Percentiles rank a stretch among this genome's conserved stretches.
Evolutionary conservation across 345 rosid species (phyloP).

Genomic region (Linum tenue): DNA sequence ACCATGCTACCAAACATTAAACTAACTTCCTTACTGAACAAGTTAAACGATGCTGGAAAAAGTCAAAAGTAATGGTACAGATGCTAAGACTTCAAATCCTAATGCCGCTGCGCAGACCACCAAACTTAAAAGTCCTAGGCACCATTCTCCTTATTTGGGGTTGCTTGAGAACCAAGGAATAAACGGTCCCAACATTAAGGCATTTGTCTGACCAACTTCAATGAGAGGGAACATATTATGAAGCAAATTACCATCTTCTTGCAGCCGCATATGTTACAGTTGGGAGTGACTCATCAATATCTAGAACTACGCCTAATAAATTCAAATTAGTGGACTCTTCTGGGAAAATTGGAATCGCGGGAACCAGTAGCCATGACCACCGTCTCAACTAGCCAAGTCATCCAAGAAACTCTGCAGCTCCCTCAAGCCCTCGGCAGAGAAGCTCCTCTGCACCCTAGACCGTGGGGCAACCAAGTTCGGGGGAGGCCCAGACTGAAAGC

Average conservation of each 20-base stretch:
- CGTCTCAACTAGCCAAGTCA: slow-evolving; percentile 34
- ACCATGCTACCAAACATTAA: too few species aligned
- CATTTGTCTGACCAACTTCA: background rate
- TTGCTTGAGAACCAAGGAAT: background rate
- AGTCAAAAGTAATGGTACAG: too few species aligned
- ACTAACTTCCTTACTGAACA: too few species aligned
- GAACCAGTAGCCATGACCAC: slow-evolving; percentile 3
- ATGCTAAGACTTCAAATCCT: too few species aligned
- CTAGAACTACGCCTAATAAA: slow-evolving; percentile 19
- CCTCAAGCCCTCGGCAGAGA: slow-evolving; percentile 67
- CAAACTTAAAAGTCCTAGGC: too few species aligned
- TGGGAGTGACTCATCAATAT: slow-evolving; percentile 21
- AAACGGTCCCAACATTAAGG: background rate
- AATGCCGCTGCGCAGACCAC: too few species aligned
- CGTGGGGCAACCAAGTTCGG: slow-evolving; percentile 60
- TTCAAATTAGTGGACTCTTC: slow-evolving; percentile 1
- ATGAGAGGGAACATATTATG: background rate
- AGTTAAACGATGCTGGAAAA: too few species aligned
- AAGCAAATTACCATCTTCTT: slow-evolving; percentile 3
- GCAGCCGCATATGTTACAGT: slow-evolving; percentile 49
- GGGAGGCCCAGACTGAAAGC: slow-evolving; percentile 66
- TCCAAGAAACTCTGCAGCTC: slow-evolving; percentile 66
- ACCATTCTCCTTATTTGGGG: too few species aligned
- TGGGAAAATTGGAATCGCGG: background rate
- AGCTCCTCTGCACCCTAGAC: slow-evolving; percentile 54